These are phyloP conservation scores for Ogataea salicorniae DNA, from an alignment of 805 yeast genomes.

Conservation along the genomic window DNA sequence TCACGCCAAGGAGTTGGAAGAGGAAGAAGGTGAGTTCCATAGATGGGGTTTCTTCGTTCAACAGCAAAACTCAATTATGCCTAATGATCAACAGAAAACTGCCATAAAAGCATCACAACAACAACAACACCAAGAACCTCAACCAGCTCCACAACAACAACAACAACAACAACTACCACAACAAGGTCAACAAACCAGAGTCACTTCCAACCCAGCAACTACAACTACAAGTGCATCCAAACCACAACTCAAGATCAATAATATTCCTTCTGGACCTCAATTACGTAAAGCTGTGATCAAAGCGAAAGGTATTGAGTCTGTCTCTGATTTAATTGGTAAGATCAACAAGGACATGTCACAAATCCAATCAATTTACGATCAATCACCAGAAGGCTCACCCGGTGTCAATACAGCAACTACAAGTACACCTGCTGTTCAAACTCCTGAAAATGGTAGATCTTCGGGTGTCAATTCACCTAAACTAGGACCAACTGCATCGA, in stretches of 20 bases:
- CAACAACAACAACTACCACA: neutral
- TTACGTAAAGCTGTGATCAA: constrained; percentile 58
- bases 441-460: neutral
- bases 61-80: constrained; percentile 40
- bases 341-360: constrained; percentile 46
- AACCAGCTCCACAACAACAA: constrained; percentile 1
- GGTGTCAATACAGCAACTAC: constrained; percentile 1
- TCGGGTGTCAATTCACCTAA: neutral
- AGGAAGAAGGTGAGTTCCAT: constrained; percentile 90
- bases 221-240: constrained; percentile 3
- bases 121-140: neutral
- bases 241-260: constrained; percentile 25
- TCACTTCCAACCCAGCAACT: constrained; percentile 1
- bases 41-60: constrained; percentile 79
- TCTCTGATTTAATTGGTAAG: constrained; percentile 59
- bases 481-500: neutral
- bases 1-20: constrained; percentile 73
- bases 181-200: neutral
- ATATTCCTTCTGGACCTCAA: constrained; percentile 50
- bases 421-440: neutral
- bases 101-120: neutral
- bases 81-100: constrained; percentile 13
- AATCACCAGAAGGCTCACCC: constrained; percentile 4
- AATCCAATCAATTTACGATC: constrained; percentile 24
- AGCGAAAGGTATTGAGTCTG: constrained; percentile 71